Evolutionary conservation across 2,329 filamentous ascomycete genomes (phyloP), one percentile per base, ranked within the genome.

Genomic region (Fusarium proliferatum): DNA sequence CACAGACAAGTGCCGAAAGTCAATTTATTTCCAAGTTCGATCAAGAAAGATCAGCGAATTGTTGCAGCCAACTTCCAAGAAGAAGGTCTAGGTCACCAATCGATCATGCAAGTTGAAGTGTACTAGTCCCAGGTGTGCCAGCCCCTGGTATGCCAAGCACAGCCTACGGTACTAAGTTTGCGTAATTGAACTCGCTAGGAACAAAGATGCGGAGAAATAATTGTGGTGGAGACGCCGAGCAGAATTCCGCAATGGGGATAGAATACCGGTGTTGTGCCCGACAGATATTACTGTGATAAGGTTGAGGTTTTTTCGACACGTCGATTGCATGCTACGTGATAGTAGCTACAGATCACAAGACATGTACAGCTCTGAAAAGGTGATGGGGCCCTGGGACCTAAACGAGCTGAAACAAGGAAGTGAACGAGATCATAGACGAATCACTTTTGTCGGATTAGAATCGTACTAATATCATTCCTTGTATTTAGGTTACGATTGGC

Each of bases 351-450:
- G 9, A 6, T 2, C 2, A 6, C 17, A 10, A 7, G 9, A 11
- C 17, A 30, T 28, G 5, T 5, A 21, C 19, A 30, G 11, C 26
- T n/a, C 3, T 13, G 3, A 13, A 2, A 16, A n/a, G 11, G 19
- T 0, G 16, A 21, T 6, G 3, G 8, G 13, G 8, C 9, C 9
- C 6, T 8, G 1, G 9, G 1, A 10, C 5, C 12, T 0, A 13
- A 16, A n/a, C 19, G 19, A n/a, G 45, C 9, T 30, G 19, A n/a
- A 16, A 2, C 9, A 21, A 1, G 19, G 26, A 5, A 6, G 3
- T 19, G 6, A 30, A 16, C 6, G 0, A 11, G 26, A 26, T 26
- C 26, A 26, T 26, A 26, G 26, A 26, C 26, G 26, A 26, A 26
- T 26, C 26, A 26, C 26, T 6, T 26, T 26, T 26, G 2, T 26